Base-by-base conservation (phyloP, 805 yeast species). In the Starmera quercuum region DNA sequence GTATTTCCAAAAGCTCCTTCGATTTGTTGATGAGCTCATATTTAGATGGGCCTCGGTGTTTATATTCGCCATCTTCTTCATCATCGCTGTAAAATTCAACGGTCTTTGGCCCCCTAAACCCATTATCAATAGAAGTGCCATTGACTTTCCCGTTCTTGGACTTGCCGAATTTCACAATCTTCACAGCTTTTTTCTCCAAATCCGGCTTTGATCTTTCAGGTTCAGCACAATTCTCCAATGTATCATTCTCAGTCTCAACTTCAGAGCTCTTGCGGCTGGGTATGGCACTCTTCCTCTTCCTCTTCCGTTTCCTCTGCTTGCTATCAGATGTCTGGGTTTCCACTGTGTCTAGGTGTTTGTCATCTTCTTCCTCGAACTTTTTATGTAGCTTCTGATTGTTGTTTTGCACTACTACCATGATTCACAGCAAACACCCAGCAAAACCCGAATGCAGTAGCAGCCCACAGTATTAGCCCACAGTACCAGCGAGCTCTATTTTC, bases 1-100 rank as follows among this genome's bases (percentile, higher is more conserved):
- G 63, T 2, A 68, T 55, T 27, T 66, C 59, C 4, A 77, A 59
- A 12, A 85, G 59, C 14, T 61, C 58, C 5, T 66, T 38, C 43
- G 76, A 51, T 53, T 53, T 49, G 4, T 36, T 31, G 30, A 56
- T 54, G 22, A 77, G 40, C 29, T 60, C 52, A 7, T 44, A 50
- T n/a, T 35, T 38, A 13, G 53, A 38, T 3, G 32, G 20, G 8
- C 37, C 32, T n/a, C 33, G n/a, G 10, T 33, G 33, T 19, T 40
- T 37, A 2, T 40, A 39, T 19, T 46, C 49, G 34, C 42, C 23
- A 11, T 54, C 61, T 6, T 54, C 58, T 15, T 61, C 66, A 24
- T 59, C 62, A 18, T 59, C 65, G 31, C 57, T 60, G 36, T 46
- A 39, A 36, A 58, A 63, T 17, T 56, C 53, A n/a, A 66, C 64